Conservation (phyloP, 2,329 filamentous ascomycete genomes). For the Chrysoporthe cubensis region DNA sequence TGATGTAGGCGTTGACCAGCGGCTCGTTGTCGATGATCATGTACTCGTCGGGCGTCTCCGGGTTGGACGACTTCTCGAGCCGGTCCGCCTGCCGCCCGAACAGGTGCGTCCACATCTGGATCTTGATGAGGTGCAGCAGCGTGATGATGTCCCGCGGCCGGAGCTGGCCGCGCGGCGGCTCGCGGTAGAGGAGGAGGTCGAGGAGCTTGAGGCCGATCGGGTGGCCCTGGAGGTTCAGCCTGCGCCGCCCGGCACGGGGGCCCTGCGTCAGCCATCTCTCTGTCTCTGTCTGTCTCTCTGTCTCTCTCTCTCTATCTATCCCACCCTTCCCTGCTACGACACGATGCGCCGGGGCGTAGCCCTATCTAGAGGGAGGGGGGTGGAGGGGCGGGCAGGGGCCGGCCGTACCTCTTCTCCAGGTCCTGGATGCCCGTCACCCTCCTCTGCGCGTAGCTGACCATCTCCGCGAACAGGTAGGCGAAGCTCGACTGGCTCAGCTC, state of each 20-base stretch:
- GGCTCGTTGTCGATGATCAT: conserved; percentile 99
- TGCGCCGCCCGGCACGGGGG: conserved; percentile 41
- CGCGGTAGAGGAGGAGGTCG: conserved; percentile 88
- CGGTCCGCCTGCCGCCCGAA: conserved; percentile 91
- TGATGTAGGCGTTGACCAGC: conserved; percentile 91
- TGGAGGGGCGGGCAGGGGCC: conserved; percentile 9
- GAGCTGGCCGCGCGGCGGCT: conserved; percentile 69
- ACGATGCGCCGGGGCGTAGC: too few relatives aligned
- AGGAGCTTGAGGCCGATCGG: conserved; percentile 92
- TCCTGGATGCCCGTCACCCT: conserved; percentile 92
- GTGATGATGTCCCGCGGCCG: conserved; percentile 87
- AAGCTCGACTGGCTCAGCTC: conserved; percentile 94
- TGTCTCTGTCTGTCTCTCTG: not conserved
- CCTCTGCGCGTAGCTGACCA: conserved; percentile 93
- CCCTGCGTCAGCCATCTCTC: not conserved
- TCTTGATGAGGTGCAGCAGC: conserved; percentile 93
- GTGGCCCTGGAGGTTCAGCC: conserved; percentile 89
- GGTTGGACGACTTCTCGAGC: conserved; percentile 83
- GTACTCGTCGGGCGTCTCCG: conserved; percentile 88
- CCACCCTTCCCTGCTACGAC: too few relatives aligned
- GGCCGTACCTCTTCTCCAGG: conserved; percentile 78
- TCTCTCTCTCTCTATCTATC: too few relatives aligned
- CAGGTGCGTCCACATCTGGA: conserved; percentile 87
- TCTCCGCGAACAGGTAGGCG: conserved; percentile 93
- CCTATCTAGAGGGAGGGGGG: conserved; percentile 8